A percentile compares a stretch with the other conserved stretches of the same genome.
Evolutionary conservation across 2,329 filamentous ascomycete species (phyloP).

Genomic region (Pseudogymnoascus sp.): DNA sequence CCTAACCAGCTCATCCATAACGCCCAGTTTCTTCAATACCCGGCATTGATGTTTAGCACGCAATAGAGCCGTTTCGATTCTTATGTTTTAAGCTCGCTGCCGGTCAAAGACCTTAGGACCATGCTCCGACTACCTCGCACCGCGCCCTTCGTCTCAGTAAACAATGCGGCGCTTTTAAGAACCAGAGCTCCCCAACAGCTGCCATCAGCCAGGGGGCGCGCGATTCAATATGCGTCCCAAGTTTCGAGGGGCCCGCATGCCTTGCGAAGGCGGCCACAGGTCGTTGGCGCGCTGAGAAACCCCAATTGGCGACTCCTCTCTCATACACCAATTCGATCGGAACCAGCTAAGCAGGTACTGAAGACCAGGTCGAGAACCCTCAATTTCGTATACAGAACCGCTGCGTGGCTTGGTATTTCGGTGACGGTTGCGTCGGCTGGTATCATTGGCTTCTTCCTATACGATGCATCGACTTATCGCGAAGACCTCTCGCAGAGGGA

Average conservation of each 20-base stretch:
- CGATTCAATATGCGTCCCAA: conserved; percentile 4
- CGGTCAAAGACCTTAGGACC: background rate
- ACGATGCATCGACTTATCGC: conserved; percentile 86
- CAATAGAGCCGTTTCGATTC: background rate
- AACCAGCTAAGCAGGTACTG: conserved; percentile 47
- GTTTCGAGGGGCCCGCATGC: background rate
- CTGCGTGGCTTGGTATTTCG: conserved; percentile 67
- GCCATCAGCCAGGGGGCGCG: background rate
- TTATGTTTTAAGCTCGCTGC: background rate
- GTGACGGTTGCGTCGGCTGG: conserved; percentile 60
- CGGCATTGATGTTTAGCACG: background rate
- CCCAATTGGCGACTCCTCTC: conserved; percentile 14
- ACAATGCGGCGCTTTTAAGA: background rate
- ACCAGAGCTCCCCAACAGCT: background rate
- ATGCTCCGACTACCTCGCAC: conserved; percentile 1
- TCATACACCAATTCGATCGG: conserved; percentile 17
- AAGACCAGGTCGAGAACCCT: conserved; percentile 40
- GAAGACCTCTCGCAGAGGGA: conserved; percentile 60
- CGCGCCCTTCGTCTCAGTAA: background rate
- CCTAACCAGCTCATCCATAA: background rate
- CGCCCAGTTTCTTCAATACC: background rate
- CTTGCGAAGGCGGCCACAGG: background rate
- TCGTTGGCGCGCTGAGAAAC: background rate
- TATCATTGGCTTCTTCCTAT: conserved; percentile 80
- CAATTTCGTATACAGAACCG: conserved; percentile 59